Evolutionary conservation across 306 rosid species (phyloP), one percentile per base, ranked within the genome.

Genomic region (Mimosa bimucronata): DNA sequence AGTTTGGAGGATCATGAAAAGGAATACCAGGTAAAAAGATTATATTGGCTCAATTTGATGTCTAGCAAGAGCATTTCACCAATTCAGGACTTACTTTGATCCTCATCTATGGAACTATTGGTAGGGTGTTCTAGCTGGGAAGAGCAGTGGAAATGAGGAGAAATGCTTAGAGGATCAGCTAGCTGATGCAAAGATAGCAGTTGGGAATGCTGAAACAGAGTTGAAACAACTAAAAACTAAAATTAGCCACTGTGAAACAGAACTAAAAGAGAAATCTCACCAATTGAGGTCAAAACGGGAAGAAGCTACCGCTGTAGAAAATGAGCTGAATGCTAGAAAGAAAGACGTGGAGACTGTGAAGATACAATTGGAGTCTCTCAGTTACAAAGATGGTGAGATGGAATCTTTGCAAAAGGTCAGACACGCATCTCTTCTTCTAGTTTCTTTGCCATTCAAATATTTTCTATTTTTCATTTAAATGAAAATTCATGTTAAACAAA

Each of bases 101-200:
- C 68, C 81, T 29, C 34, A 74, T 76, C 50, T 38, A 76, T 46
- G 66, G 79, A 74, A 74, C 40, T 40, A 28, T 85, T 67, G 77
- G 23, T 53, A 95, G 98, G 98, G 97, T 46, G 93, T 95, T 31
- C 45, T 92, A 73, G 98, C 94, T 48, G 98, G 98, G 25, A 95
- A 95, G 88, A 89, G 93, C 84, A 88, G 88, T 77, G 98, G 97
- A 82, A 83, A 90, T 75, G 98, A 95, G 85, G 97, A 95, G 85
- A 93, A 95, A 86, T 91, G 98, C 84, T 82, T 95, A 57, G 94
- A 93, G 89, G 98, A 91, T 82, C 98, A 95, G 79, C 83, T 92
- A 79, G 85, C 87, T 60, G 98, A 95, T 90, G 98, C 98, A 37
- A 95, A 93, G 84, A 76, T 88, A 78, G 94, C 96, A 85, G 98